Base-by-base conservation (phyloP, 2,329 filamentous ascomycete genomes). In the Alternaria rosae region DNA sequence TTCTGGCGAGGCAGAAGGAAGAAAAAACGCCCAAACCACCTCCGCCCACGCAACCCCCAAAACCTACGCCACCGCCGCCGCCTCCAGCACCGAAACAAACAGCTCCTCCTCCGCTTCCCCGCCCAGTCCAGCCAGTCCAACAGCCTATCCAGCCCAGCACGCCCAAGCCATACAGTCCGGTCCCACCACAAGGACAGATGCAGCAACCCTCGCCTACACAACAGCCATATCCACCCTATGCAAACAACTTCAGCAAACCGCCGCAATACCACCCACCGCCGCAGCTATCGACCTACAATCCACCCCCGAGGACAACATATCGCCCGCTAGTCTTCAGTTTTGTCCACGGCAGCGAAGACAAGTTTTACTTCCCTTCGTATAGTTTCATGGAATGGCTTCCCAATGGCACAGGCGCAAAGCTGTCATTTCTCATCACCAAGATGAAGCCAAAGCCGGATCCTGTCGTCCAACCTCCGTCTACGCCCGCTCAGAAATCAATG, bases 311-410 rank as follows among this genome's bases (percentile, higher is more conserved):
- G 79, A 76, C 75, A 77, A 81, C 70, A 77, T 84, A 66, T 77
- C 80, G 65, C 74, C 79, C 65, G 2, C 64, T 81, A 21, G 71
- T 78, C 15, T 79, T 81, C 55, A 76, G 79, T 25, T 81, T 81
- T 55, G 70, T 72, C 4, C 76, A 79, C 54, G 77, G 77, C n/a
- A 78, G 77, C 43, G 91, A 91, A 47, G 92, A 94, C 76, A 87
- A 91, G 25, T 94, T 92, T 74, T 81, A 92, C 50, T 94, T 95
- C 66, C 92, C 92, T 3, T 91, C 89, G 68, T 90, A 91, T 74
- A 91, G 89, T 77, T 90, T 94, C 32, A 77, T 94, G 52, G 91
- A 95, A 74, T 89, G 88, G 72, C 81, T 89, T 2, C 83, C 84
- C n/a, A 77, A 78, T 5, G 86, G 86, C 3, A 86, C 87, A 53